A percentile compares a stretch with the other conserved stretches of the same genome.
Conservation (phyloP, 495 filamentous ascomycete species). For the Neurospora sp. region DNA sequence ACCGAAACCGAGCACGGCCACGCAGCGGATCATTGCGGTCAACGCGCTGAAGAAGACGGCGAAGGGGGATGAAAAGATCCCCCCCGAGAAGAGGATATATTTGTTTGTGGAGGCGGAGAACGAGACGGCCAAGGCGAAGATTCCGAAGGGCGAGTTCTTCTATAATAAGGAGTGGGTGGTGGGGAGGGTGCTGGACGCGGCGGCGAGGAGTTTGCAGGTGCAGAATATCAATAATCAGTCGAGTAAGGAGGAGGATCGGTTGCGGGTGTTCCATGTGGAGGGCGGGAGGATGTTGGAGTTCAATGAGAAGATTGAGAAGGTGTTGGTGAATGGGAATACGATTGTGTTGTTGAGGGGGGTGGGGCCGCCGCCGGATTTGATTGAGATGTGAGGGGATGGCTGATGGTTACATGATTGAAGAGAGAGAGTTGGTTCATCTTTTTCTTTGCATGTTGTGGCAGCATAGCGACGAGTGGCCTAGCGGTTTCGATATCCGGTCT, state of each 20-base stretch:
- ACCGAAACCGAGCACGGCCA: slow-evolving; percentile 48
- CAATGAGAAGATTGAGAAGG: slow-evolving; percentile 66
- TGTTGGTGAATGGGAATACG: slow-evolving; percentile 68
- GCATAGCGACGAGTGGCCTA: slow-evolving; percentile 13
- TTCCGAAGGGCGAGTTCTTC: slow-evolving; percentile 71
- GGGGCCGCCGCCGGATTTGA: slow-evolving; percentile 45
- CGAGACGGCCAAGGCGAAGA: slow-evolving; percentile 62
- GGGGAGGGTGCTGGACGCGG: slow-evolving; percentile 78
- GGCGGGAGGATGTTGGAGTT: slow-evolving; percentile 78
- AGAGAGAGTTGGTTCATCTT: neutral
- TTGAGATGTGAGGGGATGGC: slow-evolving; percentile 23
- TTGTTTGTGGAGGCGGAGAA: slow-evolving; percentile 79
- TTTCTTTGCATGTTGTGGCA: neutral
- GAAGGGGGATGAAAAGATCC: slow-evolving; percentile 76
- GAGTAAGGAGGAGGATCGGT: slow-evolving; percentile 61
- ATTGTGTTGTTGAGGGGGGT: slow-evolving; percentile 82
- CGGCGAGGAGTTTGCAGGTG: slow-evolving; percentile 69
- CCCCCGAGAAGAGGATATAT: slow-evolving; percentile 73
- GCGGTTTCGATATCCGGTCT: neutral
- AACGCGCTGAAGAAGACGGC: slow-evolving; percentile 74
- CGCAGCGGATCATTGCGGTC: slow-evolving; percentile 50
- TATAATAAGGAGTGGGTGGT: slow-evolving; percentile 82
- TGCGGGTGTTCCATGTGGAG: slow-evolving; percentile 88
- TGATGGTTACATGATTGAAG: neutral
- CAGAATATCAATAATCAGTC: slow-evolving; percentile 83